These are phyloP conservation scores for Lentinula edodes DNA, from an alignment of 768 basidiomycete genomes.

Conservation along the genomic window DNA sequence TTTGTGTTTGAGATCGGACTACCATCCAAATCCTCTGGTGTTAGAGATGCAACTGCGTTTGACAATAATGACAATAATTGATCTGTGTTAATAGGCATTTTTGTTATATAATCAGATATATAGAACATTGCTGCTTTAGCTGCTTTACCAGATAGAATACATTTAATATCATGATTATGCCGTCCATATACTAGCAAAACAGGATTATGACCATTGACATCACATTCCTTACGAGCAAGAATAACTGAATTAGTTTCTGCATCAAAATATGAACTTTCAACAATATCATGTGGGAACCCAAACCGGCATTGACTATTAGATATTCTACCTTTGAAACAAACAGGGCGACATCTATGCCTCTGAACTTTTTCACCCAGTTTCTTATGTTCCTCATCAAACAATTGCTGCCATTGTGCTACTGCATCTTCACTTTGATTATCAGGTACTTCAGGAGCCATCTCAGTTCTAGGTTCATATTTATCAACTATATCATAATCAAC, in stretches of 20 bases:
- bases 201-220: conserved; percentile 26
- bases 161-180: conserved; percentile 30
- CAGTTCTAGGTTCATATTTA: conserved; percentile 16
- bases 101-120: conserved; percentile 31
- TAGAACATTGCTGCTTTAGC: conserved; percentile 31
- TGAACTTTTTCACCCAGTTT: not conserved
- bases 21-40: not conserved
- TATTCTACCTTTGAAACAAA: not conserved
- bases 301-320: conserved; percentile 19
- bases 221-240: conserved; percentile 20
- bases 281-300: conserved; percentile 26
- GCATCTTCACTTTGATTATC: not conserved
- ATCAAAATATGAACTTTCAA: conserved; percentile 24
- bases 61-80: conserved; percentile 15
- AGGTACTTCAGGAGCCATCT: conserved; percentile 18
- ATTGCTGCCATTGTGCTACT: conserved; percentile 8
- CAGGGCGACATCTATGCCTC: not conserved
- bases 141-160: conserved; percentile 25
- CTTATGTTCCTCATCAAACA: conserved; percentile 25
- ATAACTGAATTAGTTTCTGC: conserved; percentile 22
- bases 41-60: conserved; percentile 12
- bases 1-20: conserved; percentile 10
- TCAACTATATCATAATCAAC: conserved; percentile 14
- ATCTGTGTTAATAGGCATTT: conserved; percentile 21
- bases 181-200: conserved; percentile 24